These are phyloP conservation scores for Claviceps sp. DNA, from an alignment of 2,329 filamentous ascomycete species.

Conservation along the genomic window DNA sequence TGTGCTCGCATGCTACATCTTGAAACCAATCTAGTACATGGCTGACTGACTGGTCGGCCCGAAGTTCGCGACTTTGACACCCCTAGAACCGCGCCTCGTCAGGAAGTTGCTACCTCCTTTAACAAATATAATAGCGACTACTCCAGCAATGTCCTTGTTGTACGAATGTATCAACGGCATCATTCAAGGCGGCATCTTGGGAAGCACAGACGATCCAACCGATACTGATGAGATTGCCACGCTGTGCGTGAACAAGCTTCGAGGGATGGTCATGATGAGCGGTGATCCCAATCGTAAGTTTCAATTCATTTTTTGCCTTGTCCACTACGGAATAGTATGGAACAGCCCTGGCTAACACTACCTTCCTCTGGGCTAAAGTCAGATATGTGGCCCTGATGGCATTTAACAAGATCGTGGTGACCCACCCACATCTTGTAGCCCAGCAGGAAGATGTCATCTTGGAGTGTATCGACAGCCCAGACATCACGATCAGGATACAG, in stretches of 20 bases:
- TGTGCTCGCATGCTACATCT: background rate
- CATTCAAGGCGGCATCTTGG: conserved; percentile 88
- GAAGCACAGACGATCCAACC: conserved; percentile 62
- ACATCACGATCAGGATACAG: conserved; percentile 90
- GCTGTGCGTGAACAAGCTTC: conserved; percentile 81
- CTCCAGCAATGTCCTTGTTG: conserved; percentile 90
- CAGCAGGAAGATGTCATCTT: conserved; percentile 94
- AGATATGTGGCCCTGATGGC: conserved; percentile 95
- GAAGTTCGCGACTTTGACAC: conserved; percentile 87
- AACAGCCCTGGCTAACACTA: conserved; percentile 1
- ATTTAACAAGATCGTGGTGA: conserved; percentile 86
- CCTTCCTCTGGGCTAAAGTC: conserved; percentile 36
- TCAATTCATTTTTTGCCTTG: background rate
- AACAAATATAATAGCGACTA: conserved; percentile 86
- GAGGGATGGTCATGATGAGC: conserved; percentile 88
- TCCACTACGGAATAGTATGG: background rate
- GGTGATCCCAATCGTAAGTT: conserved; percentile 80
- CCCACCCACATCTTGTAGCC: conserved; percentile 77
- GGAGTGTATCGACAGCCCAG: conserved; percentile 87
- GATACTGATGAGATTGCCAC: conserved; percentile 86
- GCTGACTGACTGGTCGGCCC: conserved; percentile 11
- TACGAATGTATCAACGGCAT: conserved; percentile 99
- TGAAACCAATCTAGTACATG: background rate
- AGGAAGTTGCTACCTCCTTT: conserved; percentile 84
- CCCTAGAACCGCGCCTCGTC: conserved; percentile 79